A percentile compares a stretch with the other conserved stretches of the same genome.
These are phyloP conservation scores for Candida verbasci DNA, from an alignment of 805 yeast genomes.

Conservation along the genomic window DNA sequence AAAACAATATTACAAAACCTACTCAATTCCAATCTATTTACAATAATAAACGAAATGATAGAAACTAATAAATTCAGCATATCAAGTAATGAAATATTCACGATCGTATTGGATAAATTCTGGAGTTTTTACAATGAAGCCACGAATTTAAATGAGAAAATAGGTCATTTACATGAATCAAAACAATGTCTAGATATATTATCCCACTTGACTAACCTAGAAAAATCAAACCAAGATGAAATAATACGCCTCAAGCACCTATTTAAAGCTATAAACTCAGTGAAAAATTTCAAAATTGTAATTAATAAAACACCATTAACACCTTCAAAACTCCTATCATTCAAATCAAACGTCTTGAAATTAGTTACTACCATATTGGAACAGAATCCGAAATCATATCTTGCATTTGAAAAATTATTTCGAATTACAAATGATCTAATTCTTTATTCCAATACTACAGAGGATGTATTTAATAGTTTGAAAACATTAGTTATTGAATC, in stretches of 20 bases:
- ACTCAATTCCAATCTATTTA: conserved; percentile 23
- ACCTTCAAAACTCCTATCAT: conserved; percentile 33
- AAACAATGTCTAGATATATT: conserved; percentile 23
- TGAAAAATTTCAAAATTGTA: conserved; percentile 33
- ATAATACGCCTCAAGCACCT: conserved; percentile 27
- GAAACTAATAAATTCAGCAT: conserved; percentile 9
- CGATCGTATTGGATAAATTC: conserved; percentile 21
- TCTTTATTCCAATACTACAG: conserved; percentile 29
- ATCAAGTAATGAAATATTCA: conserved; percentile 11
- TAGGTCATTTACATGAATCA: conserved; percentile 24
- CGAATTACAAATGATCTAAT: conserved; percentile 38
- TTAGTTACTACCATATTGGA: conserved; percentile 46
- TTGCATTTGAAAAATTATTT: conserved; percentile 38
- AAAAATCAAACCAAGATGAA: conserved; percentile 3
- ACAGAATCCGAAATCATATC: conserved; percentile 49
- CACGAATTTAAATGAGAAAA: conserved; percentile 27
- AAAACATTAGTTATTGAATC: conserved; percentile 59
- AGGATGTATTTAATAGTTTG: conserved; percentile 26
- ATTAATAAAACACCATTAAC: conserved; percentile 30
- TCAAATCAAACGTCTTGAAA: conserved; percentile 12
- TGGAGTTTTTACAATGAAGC: conserved; percentile 32
- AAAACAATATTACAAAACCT: conserved; percentile 25
- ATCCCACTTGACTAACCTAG: conserved; percentile 11
- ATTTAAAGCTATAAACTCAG: conserved; percentile 28
- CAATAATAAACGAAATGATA: conserved; percentile 15